phyloP scores from a whole-genome alignment of 2,329 filamentous ascomycete species.

The Pseudofabraea citricarpa region DNA sequence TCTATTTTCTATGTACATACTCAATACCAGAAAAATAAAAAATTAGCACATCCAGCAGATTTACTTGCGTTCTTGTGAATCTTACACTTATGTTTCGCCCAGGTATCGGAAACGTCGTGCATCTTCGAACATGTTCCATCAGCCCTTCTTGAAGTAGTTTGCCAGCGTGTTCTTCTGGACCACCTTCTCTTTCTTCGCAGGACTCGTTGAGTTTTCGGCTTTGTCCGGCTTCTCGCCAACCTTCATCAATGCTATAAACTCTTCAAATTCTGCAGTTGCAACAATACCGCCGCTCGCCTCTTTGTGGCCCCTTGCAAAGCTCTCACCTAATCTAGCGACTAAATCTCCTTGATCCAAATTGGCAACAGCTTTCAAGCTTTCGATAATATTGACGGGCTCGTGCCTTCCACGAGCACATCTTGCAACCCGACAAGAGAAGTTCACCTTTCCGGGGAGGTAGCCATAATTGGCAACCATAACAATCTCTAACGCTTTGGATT shows the following conservation, averaged over 20 bases:
- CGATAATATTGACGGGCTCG: slow-evolving; percentile 59
- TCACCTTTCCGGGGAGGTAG: slow-evolving; percentile 57
- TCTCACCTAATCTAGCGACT: slow-evolving; percentile 50
- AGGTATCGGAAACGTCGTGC: too few species aligned
- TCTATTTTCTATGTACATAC: too few species aligned
- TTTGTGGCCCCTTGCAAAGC: slow-evolving; percentile 62
- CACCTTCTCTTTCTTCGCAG: slow-evolving; percentile 29
- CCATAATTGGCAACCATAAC: slow-evolving; percentile 64
- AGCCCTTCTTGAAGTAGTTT: slow-evolving; percentile 51
- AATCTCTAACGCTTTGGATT: slow-evolving; percentile 54
- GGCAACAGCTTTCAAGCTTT: slow-evolving; percentile 48
- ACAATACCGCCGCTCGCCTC: slow-evolving; percentile 65
- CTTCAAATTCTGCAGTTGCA: slow-evolving; percentile 55
- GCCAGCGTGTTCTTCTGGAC: slow-evolving; percentile 49
- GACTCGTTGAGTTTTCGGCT: slow-evolving; percentile 25
- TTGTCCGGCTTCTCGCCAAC: slow-evolving; percentile 47
- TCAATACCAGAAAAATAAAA: too few species aligned
- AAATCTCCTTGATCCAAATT: slow-evolving; percentile 33
- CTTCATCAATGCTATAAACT: slow-evolving; percentile 54
- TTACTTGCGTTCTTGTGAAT: too few species aligned
- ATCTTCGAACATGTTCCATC: too few species aligned
- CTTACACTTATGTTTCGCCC: too few species aligned
- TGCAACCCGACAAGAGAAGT: slow-evolving; percentile 62
- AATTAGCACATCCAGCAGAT: too few species aligned
- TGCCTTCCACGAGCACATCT: slow-evolving; percentile 47